phyloP scores from a whole-genome alignment of 192 early-diverging fungal species.

The Umbelopsis sp. region DNA sequence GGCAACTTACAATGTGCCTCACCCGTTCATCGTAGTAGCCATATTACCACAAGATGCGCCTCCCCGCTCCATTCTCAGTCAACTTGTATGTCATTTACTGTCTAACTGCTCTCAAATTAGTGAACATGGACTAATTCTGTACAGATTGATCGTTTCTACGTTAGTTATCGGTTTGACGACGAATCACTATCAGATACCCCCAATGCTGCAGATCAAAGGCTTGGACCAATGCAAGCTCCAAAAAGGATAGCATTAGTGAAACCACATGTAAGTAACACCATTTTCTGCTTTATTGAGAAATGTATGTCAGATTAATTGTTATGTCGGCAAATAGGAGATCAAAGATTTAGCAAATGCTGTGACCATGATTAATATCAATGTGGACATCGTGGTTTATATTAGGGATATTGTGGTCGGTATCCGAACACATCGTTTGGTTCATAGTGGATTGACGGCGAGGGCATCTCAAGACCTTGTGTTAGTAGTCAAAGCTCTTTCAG shows the following conservation, averaged over 20 bases:
- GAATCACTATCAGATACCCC: conserved; percentile 21
- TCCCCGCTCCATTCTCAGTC: conserved; percentile 23
- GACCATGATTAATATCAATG: conserved; percentile 48
- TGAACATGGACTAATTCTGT: not conserved
- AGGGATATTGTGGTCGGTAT: conserved; percentile 62
- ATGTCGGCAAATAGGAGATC: conserved; percentile 45
- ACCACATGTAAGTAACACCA: conserved; percentile 14
- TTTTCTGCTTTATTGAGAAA: not conserved
- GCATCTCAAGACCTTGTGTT: conserved; percentile 52
- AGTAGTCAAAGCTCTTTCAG: conserved; percentile 54
- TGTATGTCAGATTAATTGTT: not conserved
- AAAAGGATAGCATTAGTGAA: conserved; percentile 22
- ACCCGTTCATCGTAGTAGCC: conserved; percentile 32
- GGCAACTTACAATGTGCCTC: conserved; percentile 31
- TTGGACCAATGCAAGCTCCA: not conserved
- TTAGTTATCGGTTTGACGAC: conserved; percentile 35
- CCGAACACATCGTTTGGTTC: conserved; percentile 56
- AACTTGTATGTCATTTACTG: conserved; percentile 25
- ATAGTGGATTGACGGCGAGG: conserved; percentile 55
- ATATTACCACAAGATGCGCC: conserved; percentile 27
- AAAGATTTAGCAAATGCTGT: conserved; percentile 47
- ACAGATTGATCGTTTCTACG: conserved; percentile 36
- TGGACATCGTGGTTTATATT: conserved; percentile 57
- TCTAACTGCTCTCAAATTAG: too few relatives aligned
- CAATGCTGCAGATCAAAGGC: not conserved